Percentiles rank a stretch among this genome's conserved stretches.
Conservation (phyloP, 2,329 filamentous ascomycete species). For the Hypomyces rosellus region DNA sequence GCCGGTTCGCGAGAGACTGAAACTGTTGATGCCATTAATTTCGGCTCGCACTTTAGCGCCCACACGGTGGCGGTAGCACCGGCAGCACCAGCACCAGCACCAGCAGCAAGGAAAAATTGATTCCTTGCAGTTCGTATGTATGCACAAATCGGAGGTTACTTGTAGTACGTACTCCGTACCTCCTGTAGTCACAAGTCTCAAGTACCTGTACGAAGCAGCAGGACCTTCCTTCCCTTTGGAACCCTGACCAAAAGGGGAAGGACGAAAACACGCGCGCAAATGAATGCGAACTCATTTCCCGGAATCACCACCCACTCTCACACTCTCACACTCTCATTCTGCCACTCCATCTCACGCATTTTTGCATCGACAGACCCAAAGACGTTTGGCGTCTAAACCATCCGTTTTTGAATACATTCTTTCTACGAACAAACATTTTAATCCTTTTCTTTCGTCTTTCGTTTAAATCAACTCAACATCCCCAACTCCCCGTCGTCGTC, state of each 20-base stretch:
- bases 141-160: too few relatives aligned
- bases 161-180: neutral
- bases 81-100: too few relatives aligned
- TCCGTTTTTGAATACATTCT: conserved; percentile 2
- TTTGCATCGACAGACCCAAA: too few relatives aligned
- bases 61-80: too few relatives aligned
- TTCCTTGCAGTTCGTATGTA: too few relatives aligned
- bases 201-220: too few relatives aligned
- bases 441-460: neutral
- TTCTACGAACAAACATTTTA: neutral
- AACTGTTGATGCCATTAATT: too few relatives aligned
- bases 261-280: neutral
- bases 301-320: conserved; percentile 1
- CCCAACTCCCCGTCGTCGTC: neutral
- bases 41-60: too few relatives aligned
- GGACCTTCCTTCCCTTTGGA: too few relatives aligned
- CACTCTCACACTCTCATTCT: neutral
- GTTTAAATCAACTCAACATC: neutral
- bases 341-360: neutral
- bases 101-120: too few relatives aligned
- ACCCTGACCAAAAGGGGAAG: neutral
- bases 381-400: neutral
- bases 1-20: too few relatives aligned
- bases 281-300: neutral
- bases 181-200: too few relatives aligned